These are phyloP conservation scores for Hippophae tibetana DNA, from an alignment of 306 rosid genomes.

Conservation along the genomic window DNA sequence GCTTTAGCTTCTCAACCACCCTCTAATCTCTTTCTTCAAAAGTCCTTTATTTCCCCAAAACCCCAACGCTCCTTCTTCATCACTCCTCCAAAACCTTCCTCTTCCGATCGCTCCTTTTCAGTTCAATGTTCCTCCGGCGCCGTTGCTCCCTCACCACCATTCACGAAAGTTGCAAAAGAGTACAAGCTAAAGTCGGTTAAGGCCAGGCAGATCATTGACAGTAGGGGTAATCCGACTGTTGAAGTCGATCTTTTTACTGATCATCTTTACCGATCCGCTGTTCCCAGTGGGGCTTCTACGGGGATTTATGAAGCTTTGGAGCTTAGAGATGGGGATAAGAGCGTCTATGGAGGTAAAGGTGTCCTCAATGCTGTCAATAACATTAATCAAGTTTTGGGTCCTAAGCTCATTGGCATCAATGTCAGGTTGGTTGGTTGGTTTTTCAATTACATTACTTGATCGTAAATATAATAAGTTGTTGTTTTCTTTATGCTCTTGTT, in stretches of 20 bases:
- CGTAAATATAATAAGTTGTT: neutral
- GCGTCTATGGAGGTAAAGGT: slow-evolving; percentile 86
- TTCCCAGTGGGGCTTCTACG: slow-evolving; percentile 95
- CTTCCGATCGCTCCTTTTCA: slow-evolving; percentile 10
- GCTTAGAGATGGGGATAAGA: slow-evolving; percentile 81
- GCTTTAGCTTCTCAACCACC: slow-evolving; percentile 44
- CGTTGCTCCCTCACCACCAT: slow-evolving; percentile 29
- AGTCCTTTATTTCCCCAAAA: slow-evolving; percentile 28
- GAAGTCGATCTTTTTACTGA: slow-evolving; percentile 92
- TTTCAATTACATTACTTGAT: neutral
- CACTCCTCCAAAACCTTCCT: slow-evolving; percentile 4
- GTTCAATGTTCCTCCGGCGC: slow-evolving; percentile 44
- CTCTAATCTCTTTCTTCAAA: slow-evolving; percentile 31
- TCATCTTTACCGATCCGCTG: slow-evolving; percentile 81
- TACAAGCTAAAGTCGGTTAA: slow-evolving; percentile 53
- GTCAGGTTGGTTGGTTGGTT: slow-evolving; percentile 42
- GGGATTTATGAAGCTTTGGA: slow-evolving; percentile 97
- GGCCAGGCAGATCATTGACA: slow-evolving; percentile 93
- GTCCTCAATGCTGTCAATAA: slow-evolving; percentile 78
- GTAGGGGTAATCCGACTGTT: slow-evolving; percentile 93
- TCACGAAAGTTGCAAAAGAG: slow-evolving; percentile 27
- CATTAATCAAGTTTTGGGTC: slow-evolving; percentile 66
- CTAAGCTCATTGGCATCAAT: slow-evolving; percentile 79
- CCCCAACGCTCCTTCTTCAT: slow-evolving; percentile 19
- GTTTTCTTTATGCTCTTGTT: neutral